phyloP scores from a whole-genome alignment of 139 green algal genomes.

The Micromonas pusilla region DNA sequence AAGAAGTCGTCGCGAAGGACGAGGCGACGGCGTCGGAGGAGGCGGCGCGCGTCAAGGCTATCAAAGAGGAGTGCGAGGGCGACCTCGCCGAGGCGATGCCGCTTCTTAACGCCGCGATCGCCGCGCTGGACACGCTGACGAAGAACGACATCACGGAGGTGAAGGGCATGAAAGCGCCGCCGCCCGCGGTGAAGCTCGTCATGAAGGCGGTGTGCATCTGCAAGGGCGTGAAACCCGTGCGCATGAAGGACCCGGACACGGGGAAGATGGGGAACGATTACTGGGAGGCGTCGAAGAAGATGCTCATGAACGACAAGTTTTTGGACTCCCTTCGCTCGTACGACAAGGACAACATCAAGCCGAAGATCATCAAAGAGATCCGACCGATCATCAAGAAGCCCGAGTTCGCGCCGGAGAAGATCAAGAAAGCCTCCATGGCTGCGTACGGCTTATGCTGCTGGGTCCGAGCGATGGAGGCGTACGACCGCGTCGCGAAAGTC shows the following conservation, averaged over 20 bases:
- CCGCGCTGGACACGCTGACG: conserved; percentile 72
- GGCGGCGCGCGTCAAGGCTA: conserved; percentile 64
- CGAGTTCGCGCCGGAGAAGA: conserved; percentile 56
- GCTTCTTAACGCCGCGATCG: conserved; percentile 60
- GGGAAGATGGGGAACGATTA: conserved; percentile 50
- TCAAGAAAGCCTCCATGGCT: conserved; percentile 54
- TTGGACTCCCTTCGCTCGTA: conserved; percentile 65
- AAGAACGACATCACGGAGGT: conserved; percentile 80
- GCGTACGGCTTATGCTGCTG: conserved; percentile 66
- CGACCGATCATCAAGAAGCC: conserved; percentile 57
- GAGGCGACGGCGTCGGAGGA: conserved; percentile 68
- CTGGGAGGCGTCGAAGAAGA: conserved; percentile 76
- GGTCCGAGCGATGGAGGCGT: conserved; percentile 75
- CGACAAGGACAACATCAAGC: conserved; percentile 64
- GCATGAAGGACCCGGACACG: not conserved
- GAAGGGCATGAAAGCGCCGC: conserved; percentile 77
- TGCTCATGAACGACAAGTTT: conserved; percentile 64
- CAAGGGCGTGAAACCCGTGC: conserved; percentile 49
- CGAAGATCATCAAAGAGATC: conserved; percentile 72
- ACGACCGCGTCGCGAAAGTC: conserved; percentile 68
- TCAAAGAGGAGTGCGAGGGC: conserved; percentile 61
- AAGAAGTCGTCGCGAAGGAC: conserved; percentile 75
- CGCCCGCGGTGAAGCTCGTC: conserved; percentile 68
- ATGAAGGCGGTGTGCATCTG: conserved; percentile 60
- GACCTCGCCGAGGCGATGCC: conserved; percentile 74